Evolutionary conservation across 352 stramenopile genomes (phyloP), one percentile per base, ranked within the genome.

Genomic region (Globisporangium abappressorium): DNA sequence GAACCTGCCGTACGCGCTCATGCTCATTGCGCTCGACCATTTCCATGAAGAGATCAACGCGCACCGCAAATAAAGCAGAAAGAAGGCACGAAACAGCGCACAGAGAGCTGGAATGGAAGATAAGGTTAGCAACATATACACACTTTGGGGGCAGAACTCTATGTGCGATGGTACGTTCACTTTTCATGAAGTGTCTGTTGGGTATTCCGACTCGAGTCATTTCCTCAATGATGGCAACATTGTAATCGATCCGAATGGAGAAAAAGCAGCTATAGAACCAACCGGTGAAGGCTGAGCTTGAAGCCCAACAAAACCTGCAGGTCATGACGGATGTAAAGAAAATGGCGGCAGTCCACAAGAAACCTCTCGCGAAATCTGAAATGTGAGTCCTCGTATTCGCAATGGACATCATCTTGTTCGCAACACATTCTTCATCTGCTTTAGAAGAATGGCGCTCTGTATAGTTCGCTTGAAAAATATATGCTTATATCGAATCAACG

Each of bases 41-140:
- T 94, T 94, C 62, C 85, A 94, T 66, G 85, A 93, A 66, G 83
- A 92, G 62, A 82, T 93, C 61, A 91, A 77, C 63, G 77, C 84
- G 18, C 77, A 70, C 53, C 85, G 83, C 65, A 85, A 69, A 56
- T 78, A 55, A 64, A 18, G 36, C 14, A 57, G 8, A 26, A 41
- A 12, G 2, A 9, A 34, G 11, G 4, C 12, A 49, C 0, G 18
- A 49, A 49, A 22, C 5, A 55, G 9, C n/a, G 47, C 18, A 18
- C 2, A 55, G 47, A 24, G 47, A 54, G 46, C n/a, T 28, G 47
- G 47, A 12, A 54, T 26, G n/a, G 49, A 56, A 30, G 22, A 56
- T 56, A 26, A 60, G 20, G 30, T 28, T 26, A 34, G 46, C 18
- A 26, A 22, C 14, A 47, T n/a, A 20, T n/a, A 15, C 41, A 12